A percentile compares a stretch with the other conserved stretches of the same genome.
phyloP scores from a whole-genome alignment of 257 asterid genomes.

The Euphrasia confusa region DNA sequence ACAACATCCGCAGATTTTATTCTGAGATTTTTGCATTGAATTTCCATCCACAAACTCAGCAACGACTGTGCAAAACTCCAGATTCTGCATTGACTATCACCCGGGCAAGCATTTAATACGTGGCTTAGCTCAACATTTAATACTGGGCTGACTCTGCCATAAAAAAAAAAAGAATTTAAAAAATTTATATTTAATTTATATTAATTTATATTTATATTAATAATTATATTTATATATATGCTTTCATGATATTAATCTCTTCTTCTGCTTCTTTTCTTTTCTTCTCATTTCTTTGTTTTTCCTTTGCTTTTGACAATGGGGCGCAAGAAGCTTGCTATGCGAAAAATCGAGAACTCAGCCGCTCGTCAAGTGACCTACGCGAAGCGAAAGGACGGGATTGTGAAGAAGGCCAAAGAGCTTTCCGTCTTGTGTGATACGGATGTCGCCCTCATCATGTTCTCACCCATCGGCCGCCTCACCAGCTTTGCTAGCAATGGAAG shows the following conservation, averaged over 20 bases:
- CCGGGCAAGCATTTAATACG: constrained; percentile 20
- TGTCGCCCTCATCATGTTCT: constrained; percentile 61
- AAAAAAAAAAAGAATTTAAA: neutral
- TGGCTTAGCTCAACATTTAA: constrained; percentile 26
- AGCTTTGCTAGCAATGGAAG: constrained; percentile 54
- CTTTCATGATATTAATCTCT: neutral
- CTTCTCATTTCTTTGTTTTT: neutral
- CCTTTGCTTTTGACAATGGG: constrained; percentile 34
- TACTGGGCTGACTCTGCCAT: constrained; percentile 1
- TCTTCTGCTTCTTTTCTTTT: neutral
- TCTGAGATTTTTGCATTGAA: constrained; percentile 21
- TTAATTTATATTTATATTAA: neutral
- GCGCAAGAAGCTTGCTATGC: constrained; percentile 49
- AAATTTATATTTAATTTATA: too few relatives aligned
- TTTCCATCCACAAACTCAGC: constrained; percentile 9
- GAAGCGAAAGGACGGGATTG: constrained; percentile 60
- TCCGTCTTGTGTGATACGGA: constrained; percentile 56
- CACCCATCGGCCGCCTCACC: constrained; percentile 57
- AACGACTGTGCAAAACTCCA: constrained; percentile 12
- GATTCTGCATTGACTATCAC: constrained; percentile 29
- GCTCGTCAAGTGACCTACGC: constrained; percentile 44
- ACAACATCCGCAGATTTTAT: constrained; percentile 6
- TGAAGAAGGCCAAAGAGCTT: constrained; percentile 64
- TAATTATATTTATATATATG: neutral
- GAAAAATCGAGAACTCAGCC: constrained; percentile 43